These are phyloP conservation scores for Chlamydomonas schloesseri DNA, from an alignment of 139 green algal species.

Conservation along the genomic window DNA sequence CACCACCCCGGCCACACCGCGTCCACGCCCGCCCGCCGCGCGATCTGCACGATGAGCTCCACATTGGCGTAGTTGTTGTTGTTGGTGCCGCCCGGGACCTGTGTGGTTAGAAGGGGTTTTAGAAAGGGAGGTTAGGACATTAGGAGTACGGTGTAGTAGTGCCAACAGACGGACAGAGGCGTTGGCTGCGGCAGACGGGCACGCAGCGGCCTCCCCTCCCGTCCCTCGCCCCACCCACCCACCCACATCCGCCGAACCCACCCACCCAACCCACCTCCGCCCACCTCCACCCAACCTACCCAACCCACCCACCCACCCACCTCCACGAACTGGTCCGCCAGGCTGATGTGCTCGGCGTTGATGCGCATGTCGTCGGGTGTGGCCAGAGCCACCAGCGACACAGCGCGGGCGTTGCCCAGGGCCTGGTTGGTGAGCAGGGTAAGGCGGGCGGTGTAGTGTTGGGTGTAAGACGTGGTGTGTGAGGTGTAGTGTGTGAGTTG, in stretches of 20 bases:
- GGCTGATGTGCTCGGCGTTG: slow-evolving; percentile 94
- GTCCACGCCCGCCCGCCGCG: slow-evolving; percentile 87
- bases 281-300: slow-evolving; percentile 61
- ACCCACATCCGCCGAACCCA: background rate
- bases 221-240: background rate
- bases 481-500: too few species aligned
- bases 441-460: too few species aligned
- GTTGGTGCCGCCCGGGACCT: slow-evolving; percentile 93
- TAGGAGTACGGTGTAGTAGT: too few species aligned
- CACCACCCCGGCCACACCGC: slow-evolving; percentile 98
- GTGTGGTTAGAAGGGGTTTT: too few species aligned
- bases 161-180: background rate
- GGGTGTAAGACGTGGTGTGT: too few species aligned
- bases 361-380: slow-evolving; percentile 95
- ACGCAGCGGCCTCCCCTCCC: background rate
- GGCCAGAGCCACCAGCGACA: slow-evolving; percentile 91
- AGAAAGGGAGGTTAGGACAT: too few species aligned
- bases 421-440: slow-evolving; percentile 76
- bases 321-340: slow-evolving; percentile 99
- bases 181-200: background rate
- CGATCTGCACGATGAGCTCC: slow-evolving; percentile 88
- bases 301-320: slow-evolving; percentile 45
- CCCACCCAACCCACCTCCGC: slow-evolving; percentile 56
- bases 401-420: slow-evolving; percentile 75
- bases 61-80: slow-evolving; percentile 99